Conservation (phyloP, 2,329 filamentous ascomycete species). For the Cercospora sp. region DNA sequence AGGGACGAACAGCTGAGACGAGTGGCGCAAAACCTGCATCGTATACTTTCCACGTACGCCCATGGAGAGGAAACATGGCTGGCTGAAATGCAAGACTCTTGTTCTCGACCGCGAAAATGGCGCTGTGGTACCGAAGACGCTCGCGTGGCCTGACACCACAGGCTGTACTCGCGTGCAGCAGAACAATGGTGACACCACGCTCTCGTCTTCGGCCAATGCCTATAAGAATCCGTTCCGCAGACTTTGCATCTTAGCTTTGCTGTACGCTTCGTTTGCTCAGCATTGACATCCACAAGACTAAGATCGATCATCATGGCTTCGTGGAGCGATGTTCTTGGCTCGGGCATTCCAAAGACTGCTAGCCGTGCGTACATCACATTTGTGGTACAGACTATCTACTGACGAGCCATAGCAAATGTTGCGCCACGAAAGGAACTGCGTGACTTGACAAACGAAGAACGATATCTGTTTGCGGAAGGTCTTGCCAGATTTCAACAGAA, state of each 20-base stretch:
- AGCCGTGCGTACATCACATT: neutral
- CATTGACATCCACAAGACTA: neutral
- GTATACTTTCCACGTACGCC: neutral
- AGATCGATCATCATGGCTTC: neutral
- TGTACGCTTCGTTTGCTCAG: neutral
- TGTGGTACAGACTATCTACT: neutral
- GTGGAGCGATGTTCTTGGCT: neutral
- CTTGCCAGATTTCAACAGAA: neutral
- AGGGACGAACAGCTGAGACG: neutral
- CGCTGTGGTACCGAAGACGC: neutral
- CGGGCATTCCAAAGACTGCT: neutral
- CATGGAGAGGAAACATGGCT: neutral
- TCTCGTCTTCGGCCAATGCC: neutral
- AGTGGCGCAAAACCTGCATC: neutral
- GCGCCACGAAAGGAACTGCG: neutral
- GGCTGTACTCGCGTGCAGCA: neutral
- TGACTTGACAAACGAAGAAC: neutral
- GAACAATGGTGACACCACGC: neutral
- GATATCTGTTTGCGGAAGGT: neutral
- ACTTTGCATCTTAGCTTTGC: neutral
- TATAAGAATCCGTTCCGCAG: neutral
- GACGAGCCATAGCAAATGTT: neutral
- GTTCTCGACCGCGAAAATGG: neutral
- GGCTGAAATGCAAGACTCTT: neutral
- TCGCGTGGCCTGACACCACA: neutral